These are phyloP conservation scores for Poteriospumella lacustris DNA, from an alignment of 108 stramenopile genomes.

Conservation along the genomic window DNA sequence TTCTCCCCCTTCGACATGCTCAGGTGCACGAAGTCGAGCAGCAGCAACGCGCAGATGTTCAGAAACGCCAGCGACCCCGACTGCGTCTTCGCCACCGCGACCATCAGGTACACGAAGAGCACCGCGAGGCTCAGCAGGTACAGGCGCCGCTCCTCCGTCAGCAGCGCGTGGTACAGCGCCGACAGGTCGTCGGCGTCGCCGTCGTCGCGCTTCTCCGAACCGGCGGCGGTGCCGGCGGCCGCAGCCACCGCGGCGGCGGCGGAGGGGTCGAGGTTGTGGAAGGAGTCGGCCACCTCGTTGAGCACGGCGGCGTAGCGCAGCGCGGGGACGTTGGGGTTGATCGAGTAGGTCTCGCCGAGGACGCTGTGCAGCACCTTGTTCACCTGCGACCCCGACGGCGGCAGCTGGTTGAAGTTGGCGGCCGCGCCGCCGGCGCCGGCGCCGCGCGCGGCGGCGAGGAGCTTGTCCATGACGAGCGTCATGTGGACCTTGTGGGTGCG, in stretches of 20 bases:
- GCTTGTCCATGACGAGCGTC: neutral
- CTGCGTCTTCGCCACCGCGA: neutral
- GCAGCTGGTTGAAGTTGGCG: neutral
- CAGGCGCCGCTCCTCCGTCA: neutral
- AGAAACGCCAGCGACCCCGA: slow-evolving; percentile 4
- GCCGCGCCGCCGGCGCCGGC: neutral
- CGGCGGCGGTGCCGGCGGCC: neutral
- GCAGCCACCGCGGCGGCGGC: neutral
- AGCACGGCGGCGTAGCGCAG: neutral
- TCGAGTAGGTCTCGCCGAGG: neutral
- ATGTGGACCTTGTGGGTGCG: neutral
- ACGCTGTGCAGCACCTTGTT: neutral
- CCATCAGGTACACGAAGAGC: slow-evolving; percentile 1
- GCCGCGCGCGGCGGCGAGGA: neutral
- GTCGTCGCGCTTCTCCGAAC: neutral
- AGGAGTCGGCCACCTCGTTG: neutral
- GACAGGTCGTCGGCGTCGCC: neutral
- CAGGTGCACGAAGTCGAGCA: neutral
- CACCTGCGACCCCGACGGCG: neutral
- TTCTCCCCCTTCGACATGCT: slow-evolving; percentile 4
- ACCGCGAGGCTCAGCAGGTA: neutral
- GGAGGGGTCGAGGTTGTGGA: neutral
- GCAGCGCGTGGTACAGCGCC: neutral
- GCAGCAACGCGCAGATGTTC: neutral
- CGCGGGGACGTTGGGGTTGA: slow-evolving; percentile 12